Evolutionary conservation across 805 yeast genomes (phyloP).

Genomic region (Brettanomyces bruxellensis): DNA sequence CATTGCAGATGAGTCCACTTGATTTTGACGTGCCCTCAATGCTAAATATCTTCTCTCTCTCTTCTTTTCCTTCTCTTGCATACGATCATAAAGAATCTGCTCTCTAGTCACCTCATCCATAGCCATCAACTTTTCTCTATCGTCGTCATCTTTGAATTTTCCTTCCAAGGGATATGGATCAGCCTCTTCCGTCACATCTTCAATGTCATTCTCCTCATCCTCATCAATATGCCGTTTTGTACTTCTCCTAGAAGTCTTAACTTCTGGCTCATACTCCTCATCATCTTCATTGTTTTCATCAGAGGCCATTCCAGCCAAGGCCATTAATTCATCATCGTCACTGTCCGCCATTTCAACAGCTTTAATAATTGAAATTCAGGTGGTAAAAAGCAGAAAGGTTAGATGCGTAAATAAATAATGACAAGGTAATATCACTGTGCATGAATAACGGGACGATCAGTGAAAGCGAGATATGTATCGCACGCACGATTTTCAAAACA

Average conservation of each 20-base stretch:
- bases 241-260: conserved; percentile 12
- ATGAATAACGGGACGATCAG: too few species aligned
- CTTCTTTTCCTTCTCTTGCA: conserved; percentile 83
- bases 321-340: conserved; percentile 85
- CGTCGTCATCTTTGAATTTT: conserved; percentile 76
- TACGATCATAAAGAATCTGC: conserved; percentile 81
- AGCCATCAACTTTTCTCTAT: conserved; percentile 51
- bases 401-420: too few species aligned
- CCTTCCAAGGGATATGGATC: conserved; percentile 94
- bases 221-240: conserved; percentile 22
- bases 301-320: conserved; percentile 78
- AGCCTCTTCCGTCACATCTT: conserved; percentile 31
- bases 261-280: conserved; percentile 28
- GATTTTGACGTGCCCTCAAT: conserved; percentile 62
- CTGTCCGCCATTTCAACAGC: conserved; percentile 57
- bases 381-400: too few species aligned
- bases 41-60: conserved; percentile 78
- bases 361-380: too few species aligned
- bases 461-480: too few species aligned
- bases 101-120: conserved; percentile 94
- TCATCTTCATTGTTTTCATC: conserved; percentile 21
- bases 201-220: conserved; percentile 20
- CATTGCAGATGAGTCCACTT: conserved; percentile 27
- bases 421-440: too few species aligned
- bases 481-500: too few species aligned